A percentile compares a stretch with the other conserved stretches of the same genome.
These are phyloP conservation scores for Solanum ossicruentum DNA, from an alignment of 257 asterid genomes.

Conservation along the genomic window DNA sequence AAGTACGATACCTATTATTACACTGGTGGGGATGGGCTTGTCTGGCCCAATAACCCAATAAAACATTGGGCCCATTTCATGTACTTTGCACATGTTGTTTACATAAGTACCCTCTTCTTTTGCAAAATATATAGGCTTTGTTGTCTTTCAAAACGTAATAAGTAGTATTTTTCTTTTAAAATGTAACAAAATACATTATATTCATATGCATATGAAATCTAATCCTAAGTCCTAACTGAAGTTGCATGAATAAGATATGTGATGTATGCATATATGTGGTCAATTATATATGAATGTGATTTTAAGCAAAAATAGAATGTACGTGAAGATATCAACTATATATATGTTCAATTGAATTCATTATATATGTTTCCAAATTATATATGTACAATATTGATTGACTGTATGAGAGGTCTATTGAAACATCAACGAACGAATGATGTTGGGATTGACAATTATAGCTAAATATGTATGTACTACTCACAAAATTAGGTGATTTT, in stretches of 20 bases:
- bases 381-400: neutral
- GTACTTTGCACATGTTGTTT: neutral
- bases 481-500: neutral
- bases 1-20: slow-evolving; percentile 20
- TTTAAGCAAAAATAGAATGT: neutral
- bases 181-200: neutral
- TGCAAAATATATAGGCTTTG: neutral
- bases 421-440: neutral
- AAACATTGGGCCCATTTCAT: neutral
- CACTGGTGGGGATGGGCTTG: slow-evolving; percentile 24
- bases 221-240: no score
- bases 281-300: neutral
- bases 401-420: neutral
- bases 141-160: no score
- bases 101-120: neutral
- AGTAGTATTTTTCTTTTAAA: neutral
- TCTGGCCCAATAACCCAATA: slow-evolving; percentile 8
- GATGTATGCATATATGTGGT: neutral
- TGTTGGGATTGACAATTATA: neutral
- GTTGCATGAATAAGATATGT: neutral
- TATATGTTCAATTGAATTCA: no score
- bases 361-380: neutral
- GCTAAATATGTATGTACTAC: neutral
- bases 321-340: no score
- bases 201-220: neutral